These are phyloP conservation scores for Ophiocytium majus DNA, from an alignment of 352 stramenopile species.

Conservation along the genomic window DNA sequence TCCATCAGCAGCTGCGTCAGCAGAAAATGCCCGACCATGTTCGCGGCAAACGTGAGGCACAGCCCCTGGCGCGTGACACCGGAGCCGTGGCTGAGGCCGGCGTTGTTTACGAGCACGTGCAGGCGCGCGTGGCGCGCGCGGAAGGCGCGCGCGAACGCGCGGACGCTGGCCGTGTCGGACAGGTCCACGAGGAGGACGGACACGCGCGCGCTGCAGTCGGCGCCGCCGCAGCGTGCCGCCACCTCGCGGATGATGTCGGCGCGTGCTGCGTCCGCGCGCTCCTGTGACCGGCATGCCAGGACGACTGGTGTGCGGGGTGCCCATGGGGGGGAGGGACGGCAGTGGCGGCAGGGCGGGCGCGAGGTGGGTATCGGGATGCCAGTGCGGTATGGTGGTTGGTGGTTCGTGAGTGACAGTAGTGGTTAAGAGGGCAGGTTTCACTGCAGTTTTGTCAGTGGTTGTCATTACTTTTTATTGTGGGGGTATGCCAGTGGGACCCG, in stretches of 20 bases:
- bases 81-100: background rate
- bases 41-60: constrained; percentile 73
- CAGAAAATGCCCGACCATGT: constrained; percentile 77
- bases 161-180: constrained; percentile 30
- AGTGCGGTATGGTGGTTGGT: too few species aligned
- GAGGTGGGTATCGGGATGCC: too few species aligned
- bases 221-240: constrained; percentile 7
- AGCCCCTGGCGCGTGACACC: constrained; percentile 69
- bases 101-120: constrained; percentile 47
- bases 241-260: constrained; percentile 37
- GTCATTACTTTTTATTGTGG: too few species aligned
- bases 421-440: too few species aligned
- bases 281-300: constrained; percentile 55
- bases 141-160: constrained; percentile 36
- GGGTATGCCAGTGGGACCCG: too few species aligned
- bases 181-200: too few species aligned
- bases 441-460: too few species aligned
- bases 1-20: constrained; percentile 67
- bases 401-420: too few species aligned
- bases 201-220: constrained; percentile 32
- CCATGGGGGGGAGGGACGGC: too few species aligned
- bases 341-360: too few species aligned
- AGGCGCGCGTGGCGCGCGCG: constrained; percentile 33
- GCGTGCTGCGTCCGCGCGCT: constrained; percentile 36
- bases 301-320: too few species aligned